These are phyloP conservation scores for Podila epicladia DNA, from an alignment of 192 early-diverging fungal species.

Conservation along the genomic window DNA sequence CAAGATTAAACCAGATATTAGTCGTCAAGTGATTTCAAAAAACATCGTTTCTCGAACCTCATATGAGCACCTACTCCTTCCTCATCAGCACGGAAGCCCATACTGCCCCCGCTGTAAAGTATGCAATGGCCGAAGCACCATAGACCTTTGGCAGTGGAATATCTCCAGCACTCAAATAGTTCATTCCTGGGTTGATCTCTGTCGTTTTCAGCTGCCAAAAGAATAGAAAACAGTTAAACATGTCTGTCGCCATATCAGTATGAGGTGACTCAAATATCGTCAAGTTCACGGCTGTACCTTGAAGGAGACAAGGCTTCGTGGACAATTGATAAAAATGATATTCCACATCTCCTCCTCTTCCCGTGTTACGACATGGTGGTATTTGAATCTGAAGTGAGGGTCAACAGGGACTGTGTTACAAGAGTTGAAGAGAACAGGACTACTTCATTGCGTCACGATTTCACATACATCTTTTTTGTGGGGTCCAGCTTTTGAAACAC, in stretches of 20 bases:
- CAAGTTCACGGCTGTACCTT: constrained; percentile 23
- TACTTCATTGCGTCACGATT: too few species aligned
- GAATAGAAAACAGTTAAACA: background rate
- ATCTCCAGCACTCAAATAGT: constrained; percentile 63
- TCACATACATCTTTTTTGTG: constrained; percentile 6
- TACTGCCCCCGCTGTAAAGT: constrained; percentile 36
- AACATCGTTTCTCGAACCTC: background rate
- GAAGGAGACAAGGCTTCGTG: constrained; percentile 41
- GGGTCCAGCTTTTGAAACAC: constrained; percentile 22
- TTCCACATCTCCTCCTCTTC: constrained; percentile 58
- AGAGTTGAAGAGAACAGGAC: too few species aligned
- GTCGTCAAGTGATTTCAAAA: background rate
- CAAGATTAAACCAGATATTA: background rate
- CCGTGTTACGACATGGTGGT: constrained; percentile 24
- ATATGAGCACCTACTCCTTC: constrained; percentile 21
- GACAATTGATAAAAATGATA: constrained; percentile 59
- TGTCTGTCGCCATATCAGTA: background rate
- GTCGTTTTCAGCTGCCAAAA: constrained; percentile 49
- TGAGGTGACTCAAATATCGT: too few species aligned
- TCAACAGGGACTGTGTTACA: background rate
- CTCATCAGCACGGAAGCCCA: constrained; percentile 45
- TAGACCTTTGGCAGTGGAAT: constrained; percentile 61
- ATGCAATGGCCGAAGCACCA: constrained; percentile 40
- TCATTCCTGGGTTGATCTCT: constrained; percentile 58
- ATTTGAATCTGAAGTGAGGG: constrained; percentile 27